Evolutionary conservation across 768 basidiomycete species (phyloP), one percentile per base, ranked within the genome.

Genomic region (Hemileccinum impolitum): DNA sequence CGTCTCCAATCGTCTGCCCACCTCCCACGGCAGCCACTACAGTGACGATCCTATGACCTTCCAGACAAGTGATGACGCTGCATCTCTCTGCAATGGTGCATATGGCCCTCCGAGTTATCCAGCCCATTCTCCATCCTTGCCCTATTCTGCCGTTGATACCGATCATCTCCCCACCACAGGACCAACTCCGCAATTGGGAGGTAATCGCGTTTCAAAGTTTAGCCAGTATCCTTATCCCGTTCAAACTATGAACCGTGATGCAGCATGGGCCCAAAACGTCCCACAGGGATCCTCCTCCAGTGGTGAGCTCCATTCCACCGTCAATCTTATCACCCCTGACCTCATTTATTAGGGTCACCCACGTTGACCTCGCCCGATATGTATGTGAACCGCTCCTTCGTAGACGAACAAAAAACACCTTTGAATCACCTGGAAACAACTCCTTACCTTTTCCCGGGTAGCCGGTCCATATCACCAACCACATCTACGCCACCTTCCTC

Each of bases 381-480:
- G 59, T 81, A 78, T 61, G 62, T 73, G 21, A 58, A 68, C 47
- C 74, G 79, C 44, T 74, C 72, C 52, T 64, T 71, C 46, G 64
- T 64, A 21, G 84, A 84, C 36, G 84, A 85, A 46, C 77, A 80
- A 57, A 85, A 85, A 61, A 58, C 75, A 21, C 58, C 74, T 36
- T 54, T 82, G 48, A 75, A 71, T 54, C 72, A 68, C 53, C 63
- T 85, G 52, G 78, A 82, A 52, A 65, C 75, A 19, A 70, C 78
- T 11, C 75, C 80, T 13, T 84, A 86, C 60, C 71, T 80, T 45
- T 84, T 82, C 63, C 72, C 82, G 13, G 73, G 72, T 50, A 87
- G 84, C 63, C 82, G 87, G 43, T 86, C 87, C 15, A 75, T 87
- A 55, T 88, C 87, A 7, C 85, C 87, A 34, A 75, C 78, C 25